Percentiles rank a stretch among this genome's conserved stretches.
phyloP scores from a whole-genome alignment of 495 filamentous ascomycete species.

The Patellaria atrata region DNA sequence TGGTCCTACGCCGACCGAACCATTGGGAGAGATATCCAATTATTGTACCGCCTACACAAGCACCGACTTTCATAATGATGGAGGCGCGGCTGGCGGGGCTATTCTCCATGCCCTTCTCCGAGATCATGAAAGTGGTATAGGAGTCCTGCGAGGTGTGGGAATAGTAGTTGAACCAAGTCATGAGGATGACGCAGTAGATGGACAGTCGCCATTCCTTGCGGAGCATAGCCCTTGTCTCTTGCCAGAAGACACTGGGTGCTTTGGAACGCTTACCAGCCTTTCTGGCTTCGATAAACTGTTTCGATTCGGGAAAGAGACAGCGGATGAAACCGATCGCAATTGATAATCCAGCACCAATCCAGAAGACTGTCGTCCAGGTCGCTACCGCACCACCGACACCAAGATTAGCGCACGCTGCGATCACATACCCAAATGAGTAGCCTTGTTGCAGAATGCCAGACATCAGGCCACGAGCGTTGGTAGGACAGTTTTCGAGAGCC shows the following conservation, averaged over 20 bases:
- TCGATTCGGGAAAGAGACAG: conserved; percentile 52
- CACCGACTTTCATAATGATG: conserved; percentile 60
- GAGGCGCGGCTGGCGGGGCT: conserved; percentile 46
- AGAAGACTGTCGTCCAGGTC: conserved; percentile 51
- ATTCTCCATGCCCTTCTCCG: conserved; percentile 50
- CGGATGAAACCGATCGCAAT: conserved; percentile 49
- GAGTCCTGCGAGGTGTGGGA: conserved; percentile 57
- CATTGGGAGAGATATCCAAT: conserved; percentile 59
- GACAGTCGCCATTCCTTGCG: conserved; percentile 54
- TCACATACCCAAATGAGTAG: conserved; percentile 60
- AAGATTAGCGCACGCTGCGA: conserved; percentile 56
- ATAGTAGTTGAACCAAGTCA: conserved; percentile 52
- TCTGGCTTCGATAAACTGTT: conserved; percentile 53
- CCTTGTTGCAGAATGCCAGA: conserved; percentile 67
- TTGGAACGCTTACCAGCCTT: conserved; percentile 34
- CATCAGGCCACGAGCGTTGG: conserved; percentile 55
- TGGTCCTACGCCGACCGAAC: conserved; percentile 51
- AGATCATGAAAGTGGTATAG: conserved; percentile 63
- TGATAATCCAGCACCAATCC: conserved; percentile 47
- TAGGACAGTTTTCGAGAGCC: conserved; percentile 61
- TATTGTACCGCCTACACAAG: conserved; percentile 58
- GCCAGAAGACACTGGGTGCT: conserved; percentile 41
- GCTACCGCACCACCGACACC: conserved; percentile 43
- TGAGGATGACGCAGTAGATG: conserved; percentile 54
- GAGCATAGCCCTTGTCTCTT: conserved; percentile 47